Base-by-base conservation (phyloP, 306 rosid genomes). In the Alnus glutinosa region DNA sequence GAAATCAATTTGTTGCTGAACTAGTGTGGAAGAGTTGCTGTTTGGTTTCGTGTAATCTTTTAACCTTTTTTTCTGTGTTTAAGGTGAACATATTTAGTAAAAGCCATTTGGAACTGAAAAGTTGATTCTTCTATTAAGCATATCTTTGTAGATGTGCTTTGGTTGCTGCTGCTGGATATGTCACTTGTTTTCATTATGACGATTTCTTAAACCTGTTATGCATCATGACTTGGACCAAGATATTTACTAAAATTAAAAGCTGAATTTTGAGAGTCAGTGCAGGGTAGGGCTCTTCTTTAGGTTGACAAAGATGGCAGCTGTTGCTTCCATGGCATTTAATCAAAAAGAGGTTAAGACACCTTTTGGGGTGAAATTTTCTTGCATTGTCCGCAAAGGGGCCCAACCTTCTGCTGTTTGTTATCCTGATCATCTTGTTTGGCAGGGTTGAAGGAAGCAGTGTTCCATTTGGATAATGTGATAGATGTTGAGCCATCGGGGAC, bases 321-420 rank as follows among this genome's bases (percentile, higher is more conserved):
- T 82, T 82, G 75, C 87, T 86, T 67, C 93, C 89, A 37, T 88
- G 92, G 77, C 92, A 86, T 74, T 75, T 84, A 81, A 87, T 86
- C 10, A 69, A 73, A 34, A 32, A 88, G 87, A 80, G 68, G 84
- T 70, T 23, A 73, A 71, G 83, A 87, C 75, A 88, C 88, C 77
- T 85, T 78, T 5, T 92, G 92, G 12, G 79, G n/a, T 84, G 73
- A 82, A 69, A 57, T 88, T 77, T 77, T 10, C 55, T 87, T 78
- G 89, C 94, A 14, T 90, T 86, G 87, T 89, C 87, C 62, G 89
- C 75, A 55, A 82, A 82, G 57, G 87, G 57, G 69, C 85, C 82
- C 74, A 81, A 42, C 68, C 55, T 87, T 28, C 85, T 83, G 23
- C 76, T 71, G 72, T 87, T 88, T 79, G 85, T 83, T 73, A 80